Conservation (phyloP, 495 filamentous ascomycete genomes). For the Penicillium pulvis region DNA sequence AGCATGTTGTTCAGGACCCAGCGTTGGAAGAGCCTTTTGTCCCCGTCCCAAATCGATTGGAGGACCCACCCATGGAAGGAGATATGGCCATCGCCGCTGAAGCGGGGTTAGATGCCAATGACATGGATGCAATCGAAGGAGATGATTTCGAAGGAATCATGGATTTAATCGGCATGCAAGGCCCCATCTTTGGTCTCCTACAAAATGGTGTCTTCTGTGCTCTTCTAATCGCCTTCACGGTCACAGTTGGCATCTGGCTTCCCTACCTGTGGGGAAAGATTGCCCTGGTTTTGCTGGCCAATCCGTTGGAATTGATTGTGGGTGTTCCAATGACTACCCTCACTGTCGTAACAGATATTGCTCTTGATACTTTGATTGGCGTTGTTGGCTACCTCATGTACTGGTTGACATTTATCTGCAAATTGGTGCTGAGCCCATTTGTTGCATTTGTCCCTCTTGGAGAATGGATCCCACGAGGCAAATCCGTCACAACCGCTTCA, state of each 20-base stretch:
- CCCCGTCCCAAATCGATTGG: slow-evolving; percentile 44
- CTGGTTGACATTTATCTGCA: slow-evolving; percentile 47
- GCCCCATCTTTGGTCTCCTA: slow-evolving; percentile 82
- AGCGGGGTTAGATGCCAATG: slow-evolving; percentile 59
- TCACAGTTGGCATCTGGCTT: slow-evolving; percentile 81
- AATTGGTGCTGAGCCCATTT: slow-evolving; percentile 48
- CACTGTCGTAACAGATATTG: slow-evolving; percentile 70
- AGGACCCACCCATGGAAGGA: slow-evolving; percentile 22
- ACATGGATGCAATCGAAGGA: slow-evolving; percentile 66
- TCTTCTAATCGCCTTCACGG: slow-evolving; percentile 82
- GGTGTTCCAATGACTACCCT: slow-evolving; percentile 70
- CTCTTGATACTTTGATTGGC: slow-evolving; percentile 62
- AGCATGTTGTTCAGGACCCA: slow-evolving; percentile 57
- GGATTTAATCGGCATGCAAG: slow-evolving; percentile 95
- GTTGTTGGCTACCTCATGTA: slow-evolving; percentile 59
- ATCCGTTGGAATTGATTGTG: slow-evolving; percentile 68
- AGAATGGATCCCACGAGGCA: slow-evolving; percentile 41
- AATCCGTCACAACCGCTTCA: slow-evolving; percentile 46
- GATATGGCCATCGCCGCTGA: slow-evolving; percentile 39
- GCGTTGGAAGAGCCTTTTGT: slow-evolving; percentile 67
- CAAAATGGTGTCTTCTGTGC: slow-evolving; percentile 95
- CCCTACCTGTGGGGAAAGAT: slow-evolving; percentile 90
- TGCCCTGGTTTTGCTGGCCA: slow-evolving; percentile 74
- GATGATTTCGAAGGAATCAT: slow-evolving; percentile 98
- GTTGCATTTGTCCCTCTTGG: slow-evolving; percentile 42